These are phyloP conservation scores for Solanum pinnatisectum DNA, from an alignment of 257 asterid genomes.

Conservation along the genomic window DNA sequence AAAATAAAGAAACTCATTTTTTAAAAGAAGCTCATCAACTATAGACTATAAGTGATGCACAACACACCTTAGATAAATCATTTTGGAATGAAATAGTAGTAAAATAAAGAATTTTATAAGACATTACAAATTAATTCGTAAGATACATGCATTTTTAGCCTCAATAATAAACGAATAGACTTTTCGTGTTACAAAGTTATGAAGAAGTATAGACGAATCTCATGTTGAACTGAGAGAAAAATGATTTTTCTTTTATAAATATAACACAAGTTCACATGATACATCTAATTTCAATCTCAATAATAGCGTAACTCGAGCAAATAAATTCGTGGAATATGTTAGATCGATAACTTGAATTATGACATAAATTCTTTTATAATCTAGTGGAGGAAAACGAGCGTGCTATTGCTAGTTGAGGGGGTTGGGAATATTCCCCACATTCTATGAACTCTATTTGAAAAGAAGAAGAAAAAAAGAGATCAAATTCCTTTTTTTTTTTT, in stretches of 20 bases:
- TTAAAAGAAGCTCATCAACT: not conserved
- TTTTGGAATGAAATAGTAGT: not conserved
- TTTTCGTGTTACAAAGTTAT: not conserved
- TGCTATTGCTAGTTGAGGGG: not conserved
- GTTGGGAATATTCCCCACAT: not conserved
- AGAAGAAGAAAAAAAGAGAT: not conserved
- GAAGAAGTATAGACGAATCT: fast-evolving
- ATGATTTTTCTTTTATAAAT: too few relatives aligned
- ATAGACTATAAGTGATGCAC: not conserved
- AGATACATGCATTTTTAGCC: fast-evolving
- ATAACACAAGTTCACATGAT: not conserved
- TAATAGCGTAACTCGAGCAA: not conserved
- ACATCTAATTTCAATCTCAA: not conserved
- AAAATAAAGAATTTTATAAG: not conserved
- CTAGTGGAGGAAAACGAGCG: not conserved
- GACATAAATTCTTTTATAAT: not conserved
- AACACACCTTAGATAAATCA: not conserved
- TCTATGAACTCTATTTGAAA: not conserved
- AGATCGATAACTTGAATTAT: not conserved
- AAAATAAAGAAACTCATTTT: not conserved
- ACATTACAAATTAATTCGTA: not conserved
- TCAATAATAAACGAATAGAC: fast-evolving
- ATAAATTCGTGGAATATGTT: fast-evolving
- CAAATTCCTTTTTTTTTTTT: not conserved
- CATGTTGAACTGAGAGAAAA: not conserved